Base-by-base conservation (phyloP, 2,329 filamentous ascomycete species). In the Thielaviopsis populi region DNA sequence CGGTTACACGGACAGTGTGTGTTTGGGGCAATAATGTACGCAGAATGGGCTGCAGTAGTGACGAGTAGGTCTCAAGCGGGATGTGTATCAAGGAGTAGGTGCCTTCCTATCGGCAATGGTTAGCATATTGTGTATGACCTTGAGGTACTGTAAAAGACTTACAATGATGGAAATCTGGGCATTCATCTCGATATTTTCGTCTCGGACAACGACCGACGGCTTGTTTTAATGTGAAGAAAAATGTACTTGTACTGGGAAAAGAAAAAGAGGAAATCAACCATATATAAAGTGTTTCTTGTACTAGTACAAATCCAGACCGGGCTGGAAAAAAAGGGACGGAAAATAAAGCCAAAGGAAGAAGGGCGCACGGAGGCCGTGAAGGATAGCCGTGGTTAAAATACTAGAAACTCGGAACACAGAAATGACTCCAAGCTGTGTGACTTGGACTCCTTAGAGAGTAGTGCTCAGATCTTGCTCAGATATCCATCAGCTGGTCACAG, bases 51-150 rank as follows among this genome's bases (percentile, higher is more conserved):
- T 95, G 90, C 17, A 96, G 77, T 69, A 96, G 89, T 68, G 80
- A 82, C 4, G 86, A 78, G 74, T 96, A 87, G 59, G 94, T 80
- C 63, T 85, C 78, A 67, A 95, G 77, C 1, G 92, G 91, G 65
- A 97, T 91, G 73, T 96, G 91, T 70, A 97, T 90, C 66, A 99
- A 80, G 70, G 86, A 90, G 70, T 96, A 84, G 67, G 85, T 86
- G 69, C 90, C 90, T 70, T 95, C 87, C 94, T 97, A 76, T 66
- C 30, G 19, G 50, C 17, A 48, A 22, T 15, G 17, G 43, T 37
- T 50, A 53, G 19, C 11, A 61, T n/a, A n/a, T n/a, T n/a, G n/a
- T 30, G 19, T 50, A 37, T n/a, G 37, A n/a, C 40, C 4, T 30
- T 27, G 24, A 17, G n/a, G 13, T 13, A 42, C 7, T 22, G 46